Conservation (phyloP, 331 rosid genomes). For the Arachis monticola region DNA sequence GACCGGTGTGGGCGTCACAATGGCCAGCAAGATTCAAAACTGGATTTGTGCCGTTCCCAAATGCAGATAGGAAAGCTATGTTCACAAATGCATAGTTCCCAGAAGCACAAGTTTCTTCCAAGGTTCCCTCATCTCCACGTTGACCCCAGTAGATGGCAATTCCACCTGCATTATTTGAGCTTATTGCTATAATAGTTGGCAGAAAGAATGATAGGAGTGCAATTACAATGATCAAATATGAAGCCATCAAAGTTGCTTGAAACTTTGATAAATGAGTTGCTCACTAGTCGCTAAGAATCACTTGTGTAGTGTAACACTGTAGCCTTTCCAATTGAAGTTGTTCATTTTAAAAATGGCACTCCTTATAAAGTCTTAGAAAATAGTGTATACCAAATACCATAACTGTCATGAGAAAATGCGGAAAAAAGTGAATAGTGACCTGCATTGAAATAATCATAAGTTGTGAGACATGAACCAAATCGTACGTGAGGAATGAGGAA, state of each 20-base stretch:
- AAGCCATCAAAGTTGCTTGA: constrained; percentile 20
- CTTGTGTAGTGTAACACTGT: not conserved
- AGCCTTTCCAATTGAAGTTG: constrained; percentile 1
- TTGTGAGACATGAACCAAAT: too few species aligned
- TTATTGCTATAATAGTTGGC: constrained; percentile 2
- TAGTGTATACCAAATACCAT: not conserved
- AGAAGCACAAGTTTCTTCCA: constrained; percentile 46
- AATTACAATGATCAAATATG: not conserved
- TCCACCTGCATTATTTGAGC: constrained; percentile 36
- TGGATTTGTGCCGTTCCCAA: constrained; percentile 50
- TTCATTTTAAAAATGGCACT: constrained; percentile 9
- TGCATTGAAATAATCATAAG: constrained; percentile 23
- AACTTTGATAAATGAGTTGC: not conserved
- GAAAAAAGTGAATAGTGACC: not conserved
- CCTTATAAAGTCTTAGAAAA: constrained; percentile 4
- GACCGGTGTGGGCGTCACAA: constrained; percentile 29
- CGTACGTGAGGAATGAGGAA: too few species aligned
- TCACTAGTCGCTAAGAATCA: not conserved
- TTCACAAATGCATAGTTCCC: constrained; percentile 53
- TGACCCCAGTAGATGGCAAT: constrained; percentile 63
- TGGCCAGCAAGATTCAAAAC: constrained; percentile 55
- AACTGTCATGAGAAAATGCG: too few species aligned
- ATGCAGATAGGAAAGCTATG: constrained; percentile 51
- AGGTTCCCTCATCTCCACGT: constrained; percentile 41
- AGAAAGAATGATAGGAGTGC: not conserved